Base-by-base conservation (phyloP, 2,329 filamentous ascomycete species). In the Fusarium sp. region DNA sequence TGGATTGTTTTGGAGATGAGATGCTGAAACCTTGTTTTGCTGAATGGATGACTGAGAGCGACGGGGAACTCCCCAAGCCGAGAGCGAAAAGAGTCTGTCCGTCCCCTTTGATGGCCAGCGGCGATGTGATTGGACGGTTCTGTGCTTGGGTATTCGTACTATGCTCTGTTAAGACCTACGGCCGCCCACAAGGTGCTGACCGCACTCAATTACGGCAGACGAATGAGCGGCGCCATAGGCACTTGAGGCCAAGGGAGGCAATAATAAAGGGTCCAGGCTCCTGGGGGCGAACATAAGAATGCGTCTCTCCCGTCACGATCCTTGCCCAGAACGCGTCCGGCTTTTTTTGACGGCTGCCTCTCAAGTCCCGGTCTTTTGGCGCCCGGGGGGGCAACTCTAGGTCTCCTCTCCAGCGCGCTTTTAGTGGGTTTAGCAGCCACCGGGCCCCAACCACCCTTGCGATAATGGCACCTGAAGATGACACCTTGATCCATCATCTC, bases 11-110 rank as follows among this genome's bases (percentile, higher is more conserved):
- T 71, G 56, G 65, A 70, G 57, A 63, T 71, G 62, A 64, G 64
- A 74, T 65, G 67, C 58, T 75, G 70, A 68, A 70, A 75, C 70
- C 74, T 77, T 78, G 77, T 69, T 78, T 77, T 71, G 61, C 70
- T 63, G 65, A 65, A 61, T 57, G 65, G 63, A 71, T 56, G 60
- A 75, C 66, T 73, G 73, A 72, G 59, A 61, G 69, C 71, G 74
- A 76, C 65, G 74, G 75, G 73, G 70, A 66, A 74, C 62, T 65
- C 45, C 69, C 69, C 60, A 75, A 65, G 69, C 67, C 61, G 65
- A 73, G 65, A 73, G 27, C 27, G 74, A 74, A 70, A 74, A 70
- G 66, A 68, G 71, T 74, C 72, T 76, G 69, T 71, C 56, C 10
- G 27, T 52, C 47, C 18, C 68, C 70, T 70, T 45, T 50, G 70